phyloP scores from a whole-genome alignment of 2,329 filamentous ascomycete species.

The Apiospora arundinis region DNA sequence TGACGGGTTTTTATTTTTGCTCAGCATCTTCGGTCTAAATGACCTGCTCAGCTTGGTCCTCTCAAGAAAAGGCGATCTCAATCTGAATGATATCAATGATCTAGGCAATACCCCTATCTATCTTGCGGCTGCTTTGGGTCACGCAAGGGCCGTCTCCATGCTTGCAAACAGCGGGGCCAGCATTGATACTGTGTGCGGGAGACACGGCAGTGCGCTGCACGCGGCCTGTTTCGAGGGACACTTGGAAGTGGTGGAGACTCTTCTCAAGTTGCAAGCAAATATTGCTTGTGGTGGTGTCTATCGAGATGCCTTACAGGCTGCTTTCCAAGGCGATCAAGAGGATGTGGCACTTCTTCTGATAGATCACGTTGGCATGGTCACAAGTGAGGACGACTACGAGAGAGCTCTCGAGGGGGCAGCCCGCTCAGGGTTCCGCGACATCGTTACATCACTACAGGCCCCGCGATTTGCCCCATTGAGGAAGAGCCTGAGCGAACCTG shows the following conservation, averaged over 20 bases:
- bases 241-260: background rate
- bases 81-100: background rate
- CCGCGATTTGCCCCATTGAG: background rate
- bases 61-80: too few relatives aligned
- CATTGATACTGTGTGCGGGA: background rate
- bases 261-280: background rate
- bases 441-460: background rate
- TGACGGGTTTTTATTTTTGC: background rate
- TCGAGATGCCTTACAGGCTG: background rate
- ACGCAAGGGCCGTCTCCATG: background rate
- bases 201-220: constrained; percentile 1
- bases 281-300: background rate
- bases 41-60: background rate
- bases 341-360: background rate
- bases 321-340: background rate
- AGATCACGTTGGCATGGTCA: too few relatives aligned
- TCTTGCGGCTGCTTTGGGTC: background rate
- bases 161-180: background rate
- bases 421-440: background rate
- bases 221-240: background rate
- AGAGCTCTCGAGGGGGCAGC: background rate
- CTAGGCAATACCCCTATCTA: background rate
- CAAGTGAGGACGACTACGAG: background rate
- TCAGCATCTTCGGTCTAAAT: background rate
- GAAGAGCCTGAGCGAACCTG: background rate